A percentile compares a stretch with the other conserved stretches of the same genome.
Conservation (phyloP, 2,329 filamentous ascomycete species). For the Amauroascus niger region DNA sequence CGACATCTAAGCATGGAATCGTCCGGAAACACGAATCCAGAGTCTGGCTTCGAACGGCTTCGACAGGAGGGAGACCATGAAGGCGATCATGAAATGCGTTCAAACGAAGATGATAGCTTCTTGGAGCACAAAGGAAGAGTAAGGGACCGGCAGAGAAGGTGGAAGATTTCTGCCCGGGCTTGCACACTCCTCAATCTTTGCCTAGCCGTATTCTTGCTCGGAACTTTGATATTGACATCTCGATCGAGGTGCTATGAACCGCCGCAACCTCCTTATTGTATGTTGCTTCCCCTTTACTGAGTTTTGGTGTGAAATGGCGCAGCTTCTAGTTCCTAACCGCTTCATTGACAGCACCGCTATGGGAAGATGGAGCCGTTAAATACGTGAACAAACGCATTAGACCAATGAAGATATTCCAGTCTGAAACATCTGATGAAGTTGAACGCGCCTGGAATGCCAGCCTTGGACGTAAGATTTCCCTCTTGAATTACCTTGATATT, state of each 20-base stretch:
- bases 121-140: background rate
- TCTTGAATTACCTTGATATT: background rate
- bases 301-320: background rate
- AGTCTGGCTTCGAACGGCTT: background rate
- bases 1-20: background rate
- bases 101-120: conserved; percentile 8
- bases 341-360: conserved; percentile 8
- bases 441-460: conserved; percentile 13
- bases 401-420: conserved; percentile 14
- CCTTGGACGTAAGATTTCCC: conserved; percentile 10
- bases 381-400: conserved; percentile 14
- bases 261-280: conserved; percentile 9
- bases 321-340: background rate
- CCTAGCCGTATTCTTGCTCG: conserved; percentile 2
- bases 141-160: background rate
- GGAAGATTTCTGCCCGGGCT: conserved; percentile 5
- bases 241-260: background rate
- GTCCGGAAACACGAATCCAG: background rate
- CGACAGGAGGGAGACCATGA: background rate
- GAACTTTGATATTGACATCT: background rate
- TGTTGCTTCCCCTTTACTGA: background rate
- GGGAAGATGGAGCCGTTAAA: conserved; percentile 13
- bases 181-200: conserved; percentile 9
- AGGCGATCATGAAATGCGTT: background rate
- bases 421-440: conserved; percentile 12